Evolutionary conservation across 2,329 filamentous ascomycete genomes (phyloP), one percentile per base, ranked within the genome.

Genomic region (Pseudogymnoascus sp.): DNA sequence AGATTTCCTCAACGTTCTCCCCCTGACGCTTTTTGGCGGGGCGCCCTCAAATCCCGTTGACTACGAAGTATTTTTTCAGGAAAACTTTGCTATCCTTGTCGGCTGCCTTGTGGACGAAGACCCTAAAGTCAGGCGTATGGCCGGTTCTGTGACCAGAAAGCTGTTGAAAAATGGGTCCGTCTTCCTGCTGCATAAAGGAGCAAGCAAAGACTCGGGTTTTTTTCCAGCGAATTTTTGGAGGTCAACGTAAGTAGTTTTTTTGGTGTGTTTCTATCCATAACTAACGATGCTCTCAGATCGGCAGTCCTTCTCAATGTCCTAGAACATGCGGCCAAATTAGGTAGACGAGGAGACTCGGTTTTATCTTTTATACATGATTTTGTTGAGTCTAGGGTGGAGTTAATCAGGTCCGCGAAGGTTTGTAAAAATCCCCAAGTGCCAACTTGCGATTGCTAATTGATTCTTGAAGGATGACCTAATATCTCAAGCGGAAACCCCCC

Each of bases 1-100:
- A 10, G 76, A 79, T 45, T 87, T 87, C 64, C 71, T 88, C 10
- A 78, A 83, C 66, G 78, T 80, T 5, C 83, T 80, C 1, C 81
- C 84, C 62, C 66, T 76, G 61, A 80, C 78, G 1, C 72, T 83
- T 2, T 81, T 83, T 61, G 73, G 77, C 62, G 76, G 74, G 12
- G 71, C 75, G 7, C 77, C 77, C 8, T 66, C 67, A 14, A 73
- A 76, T 12, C 68, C 67, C 2, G 66, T 70, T 5, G 76, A 76
- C 7, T 74, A 73, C 60, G 73, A 75, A 21, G 65, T 66, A 3
- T 79, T 69, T 54, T 71, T 71, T 37, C 71, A 74, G 40, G 69
- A 70, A 29, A 67, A 67, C 5, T 69, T 71, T 51, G 62, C 66
- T 60, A 68, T 70, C 6, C 72, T 75, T 61, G 68, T 68, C 34